Conservation (phyloP, 177 flowering plant genomes). For the Telopea speciosissima region DNA sequence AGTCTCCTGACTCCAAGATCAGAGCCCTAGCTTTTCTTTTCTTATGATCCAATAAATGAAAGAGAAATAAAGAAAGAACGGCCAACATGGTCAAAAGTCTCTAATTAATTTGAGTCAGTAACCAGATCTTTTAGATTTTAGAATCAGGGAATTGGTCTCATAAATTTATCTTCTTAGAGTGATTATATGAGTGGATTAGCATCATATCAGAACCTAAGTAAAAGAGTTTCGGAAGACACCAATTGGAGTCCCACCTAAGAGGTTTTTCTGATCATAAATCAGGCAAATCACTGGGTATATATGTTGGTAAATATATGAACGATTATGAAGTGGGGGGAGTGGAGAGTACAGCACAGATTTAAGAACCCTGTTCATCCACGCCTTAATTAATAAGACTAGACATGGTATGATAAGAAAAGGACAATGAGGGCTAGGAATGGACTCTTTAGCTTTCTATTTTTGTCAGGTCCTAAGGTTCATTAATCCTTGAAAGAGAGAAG, state of each 20-base stretch:
- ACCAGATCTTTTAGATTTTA: conserved; percentile 7
- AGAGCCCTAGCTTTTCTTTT: not conserved
- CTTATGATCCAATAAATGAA: too few relatives aligned
- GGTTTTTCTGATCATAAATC: not conserved
- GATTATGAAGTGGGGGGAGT: not conserved
- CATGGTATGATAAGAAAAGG: not conserved
- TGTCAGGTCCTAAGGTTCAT: conserved; percentile 6
- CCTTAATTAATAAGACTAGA: not conserved
- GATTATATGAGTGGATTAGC: not conserved
- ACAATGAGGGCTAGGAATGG: not conserved
- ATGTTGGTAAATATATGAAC: not conserved
- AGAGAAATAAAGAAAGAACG: not conserved
- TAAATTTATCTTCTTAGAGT: not conserved
- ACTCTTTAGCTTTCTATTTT: not conserved
- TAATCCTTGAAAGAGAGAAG: conserved; percentile 3
- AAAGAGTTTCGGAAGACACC: not conserved
- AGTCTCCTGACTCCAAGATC: conserved; percentile 1
- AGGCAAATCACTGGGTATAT: not conserved
- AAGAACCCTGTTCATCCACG: not conserved
- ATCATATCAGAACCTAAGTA: not conserved
- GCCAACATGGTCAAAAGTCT: conserved; percentile 16
- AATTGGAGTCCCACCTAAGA: not conserved
- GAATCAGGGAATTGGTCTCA: conserved; percentile 3
- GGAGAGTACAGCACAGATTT: not conserved
- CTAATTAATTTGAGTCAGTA: conserved; percentile 1